These are phyloP conservation scores for Neurospora tetraspora DNA, from an alignment of 495 filamentous ascomycete genomes.

Conservation along the genomic window DNA sequence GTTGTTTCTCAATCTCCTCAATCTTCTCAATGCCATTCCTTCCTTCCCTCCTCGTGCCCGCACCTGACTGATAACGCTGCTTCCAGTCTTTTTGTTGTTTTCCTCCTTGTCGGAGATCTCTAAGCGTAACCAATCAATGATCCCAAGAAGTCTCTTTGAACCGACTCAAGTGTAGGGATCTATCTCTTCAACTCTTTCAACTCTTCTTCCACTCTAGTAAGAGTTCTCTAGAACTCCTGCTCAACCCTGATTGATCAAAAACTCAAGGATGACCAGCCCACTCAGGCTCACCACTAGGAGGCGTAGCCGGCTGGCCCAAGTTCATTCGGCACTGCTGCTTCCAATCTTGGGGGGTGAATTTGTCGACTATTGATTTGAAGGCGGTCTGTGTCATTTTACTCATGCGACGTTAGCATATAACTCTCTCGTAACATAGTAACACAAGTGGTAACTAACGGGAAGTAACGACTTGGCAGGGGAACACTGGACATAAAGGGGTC, in stretches of 20 bases:
- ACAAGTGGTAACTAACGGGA: too few species aligned
- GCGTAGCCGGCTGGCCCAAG: constrained; percentile 42
- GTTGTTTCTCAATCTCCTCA: neutral
- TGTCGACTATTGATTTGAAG: constrained; percentile 87
- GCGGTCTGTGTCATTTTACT: constrained; percentile 44
- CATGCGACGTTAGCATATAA: neutral
- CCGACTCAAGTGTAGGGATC: too few species aligned
- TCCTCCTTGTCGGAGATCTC: neutral
- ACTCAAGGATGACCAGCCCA: constrained; percentile 33
- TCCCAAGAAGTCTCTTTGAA: neutral
- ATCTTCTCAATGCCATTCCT: too few species aligned
- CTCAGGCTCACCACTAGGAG: constrained; percentile 37
- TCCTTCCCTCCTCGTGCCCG: neutral
- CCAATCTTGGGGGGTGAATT: constrained; percentile 78
- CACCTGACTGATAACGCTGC: neutral
- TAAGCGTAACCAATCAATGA: neutral
- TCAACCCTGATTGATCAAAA: too few species aligned
- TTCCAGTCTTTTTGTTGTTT: neutral
- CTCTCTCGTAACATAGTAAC: too few species aligned
- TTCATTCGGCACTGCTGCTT: constrained; percentile 62
- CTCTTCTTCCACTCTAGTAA: too few species aligned
- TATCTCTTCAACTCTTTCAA: neutral
- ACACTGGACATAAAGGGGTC: neutral
- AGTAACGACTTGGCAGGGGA: neutral
- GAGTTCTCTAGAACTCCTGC: too few species aligned